phyloP scores from a whole-genome alignment of 192 early-diverging fungal species.

The Mortierella claussenii region DNA sequence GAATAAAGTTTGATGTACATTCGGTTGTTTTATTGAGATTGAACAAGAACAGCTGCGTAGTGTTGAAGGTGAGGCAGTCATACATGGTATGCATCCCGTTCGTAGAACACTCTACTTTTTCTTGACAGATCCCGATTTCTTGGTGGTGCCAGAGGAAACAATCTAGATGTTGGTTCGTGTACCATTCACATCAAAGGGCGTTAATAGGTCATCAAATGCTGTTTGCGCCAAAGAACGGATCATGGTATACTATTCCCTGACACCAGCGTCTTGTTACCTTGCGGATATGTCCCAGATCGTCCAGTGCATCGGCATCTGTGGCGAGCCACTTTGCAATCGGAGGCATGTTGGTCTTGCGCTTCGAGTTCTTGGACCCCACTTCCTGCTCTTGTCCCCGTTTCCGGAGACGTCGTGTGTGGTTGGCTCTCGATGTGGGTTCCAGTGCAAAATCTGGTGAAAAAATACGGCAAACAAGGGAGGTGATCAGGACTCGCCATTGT shows the following conservation, averaged over 20 bases:
- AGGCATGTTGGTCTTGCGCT: conserved; percentile 31
- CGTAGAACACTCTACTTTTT: conserved; percentile 24
- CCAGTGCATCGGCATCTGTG: conserved; percentile 32
- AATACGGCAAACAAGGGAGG: too few relatives aligned
- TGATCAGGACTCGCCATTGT: too few relatives aligned
- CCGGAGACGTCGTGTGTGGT: conserved; percentile 34
- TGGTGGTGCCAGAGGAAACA: conserved; percentile 17
- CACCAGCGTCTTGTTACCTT: conserved; percentile 23
- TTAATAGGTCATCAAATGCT: neutral
- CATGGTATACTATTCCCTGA: too few relatives aligned
- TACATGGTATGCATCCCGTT: neutral
- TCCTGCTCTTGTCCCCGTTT: conserved; percentile 38
- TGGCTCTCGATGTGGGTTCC: conserved; percentile 34
- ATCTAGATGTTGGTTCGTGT: neutral
- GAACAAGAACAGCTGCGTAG: neutral
- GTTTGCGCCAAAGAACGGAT: too few relatives aligned
- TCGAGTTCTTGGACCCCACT: conserved; percentile 31
- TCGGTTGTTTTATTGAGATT: neutral
- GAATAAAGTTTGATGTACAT: neutral
- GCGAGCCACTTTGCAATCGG: conserved; percentile 36
- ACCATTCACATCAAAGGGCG: neutral
- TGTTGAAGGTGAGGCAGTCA: neutral
- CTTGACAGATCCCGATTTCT: conserved; percentile 42
- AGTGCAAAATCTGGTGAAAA: conserved; percentile 40
- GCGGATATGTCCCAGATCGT: conserved; percentile 38